Base-by-base conservation (phyloP, 148 eudicot genomes). In the Cornus controversa region DNA sequence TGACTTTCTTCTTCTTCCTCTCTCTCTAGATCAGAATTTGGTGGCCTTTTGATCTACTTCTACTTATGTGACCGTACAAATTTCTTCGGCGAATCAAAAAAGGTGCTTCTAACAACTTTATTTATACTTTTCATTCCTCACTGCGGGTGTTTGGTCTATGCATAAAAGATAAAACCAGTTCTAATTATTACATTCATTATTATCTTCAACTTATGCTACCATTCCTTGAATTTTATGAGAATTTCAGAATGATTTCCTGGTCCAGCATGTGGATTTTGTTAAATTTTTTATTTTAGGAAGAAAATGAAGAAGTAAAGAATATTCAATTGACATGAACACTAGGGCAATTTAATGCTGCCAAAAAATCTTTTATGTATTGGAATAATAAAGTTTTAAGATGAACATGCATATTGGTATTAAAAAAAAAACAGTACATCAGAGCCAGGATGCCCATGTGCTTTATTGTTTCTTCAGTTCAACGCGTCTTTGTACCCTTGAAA, bases 11-110 rank as follows among this genome's bases (percentile, higher is more conserved):
- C 64, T n/a, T 60, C 24, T 60, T 60, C 22, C 66, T 74, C 63
- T 72, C 26, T 64, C 65, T 86, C 71, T 86, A 94, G 97, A 77
- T 86, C 93, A 72, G 98, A 95, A 80, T 87, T 93, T 86, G 98
- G 98, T 74, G 76, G 77, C 65, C 78, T 91, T 74, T 80, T 95
- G 82, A 77, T 80, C 66, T 95, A 95, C 82, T 91, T 81, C 75
- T 95, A 90, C 89, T 25, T 95, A 29, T 93, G 97, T 78, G 98
- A 95, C 70, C 98, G 98, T 40, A 95, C 98, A 80, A 83, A 82
- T 87, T 64, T 94, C 76, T 87, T 94, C 47, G 91, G 88, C 9
- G 94, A 87, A 77, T 88, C 94, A 76, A 90, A 79, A 77, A 94
- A 94, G 98, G 98, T 92, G 72, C 78, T 28, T 37, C 64, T 34